These are phyloP conservation scores for Colletotrichum somersetense DNA, from an alignment of 2,329 filamentous ascomycete genomes.

Conservation along the genomic window DNA sequence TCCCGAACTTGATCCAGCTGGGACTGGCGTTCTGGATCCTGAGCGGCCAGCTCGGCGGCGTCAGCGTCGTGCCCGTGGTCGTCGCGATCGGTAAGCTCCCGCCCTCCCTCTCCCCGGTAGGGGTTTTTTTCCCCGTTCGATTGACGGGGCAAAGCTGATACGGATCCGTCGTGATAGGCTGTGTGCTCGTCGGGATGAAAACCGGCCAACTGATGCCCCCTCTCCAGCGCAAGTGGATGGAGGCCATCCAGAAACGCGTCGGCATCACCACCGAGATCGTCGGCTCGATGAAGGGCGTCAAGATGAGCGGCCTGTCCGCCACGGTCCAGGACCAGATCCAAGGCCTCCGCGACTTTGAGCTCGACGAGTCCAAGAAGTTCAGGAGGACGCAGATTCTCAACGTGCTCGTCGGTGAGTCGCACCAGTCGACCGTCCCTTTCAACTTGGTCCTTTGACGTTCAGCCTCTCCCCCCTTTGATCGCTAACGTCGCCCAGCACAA, in stretches of 20 bases:
- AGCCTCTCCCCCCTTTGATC: no score
- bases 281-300: conserved; percentile 63
- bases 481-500: conserved; percentile 1
- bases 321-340: conserved; percentile 48
- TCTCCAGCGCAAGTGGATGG: conserved; percentile 55
- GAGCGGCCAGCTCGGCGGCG: conserved; percentile 52
- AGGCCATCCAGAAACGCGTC: conserved; percentile 63
- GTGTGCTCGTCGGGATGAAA: neutral
- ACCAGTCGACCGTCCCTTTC: no score
- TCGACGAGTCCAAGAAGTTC: conserved; percentile 41
- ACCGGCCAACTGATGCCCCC: conserved; percentile 8
- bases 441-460: no score
- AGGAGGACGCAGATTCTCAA: conserved; percentile 23
- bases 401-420: conserved; percentile 5
- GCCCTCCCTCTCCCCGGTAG: conserved; percentile 34
- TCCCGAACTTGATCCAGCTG: conserved; percentile 42
- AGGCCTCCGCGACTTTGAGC: conserved; percentile 42
- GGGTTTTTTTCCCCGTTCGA: no score
- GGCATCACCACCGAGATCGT: conserved; percentile 61
- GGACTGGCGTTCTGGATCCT: conserved; percentile 47
- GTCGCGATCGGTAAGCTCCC: conserved; percentile 49
- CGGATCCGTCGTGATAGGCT: neutral
- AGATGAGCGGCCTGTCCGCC: conserved; percentile 61
- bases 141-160: no score
- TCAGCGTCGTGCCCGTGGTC: conserved; percentile 55